Base-by-base conservation (phyloP, 2,329 filamentous ascomycete species). In the Mollisia scopiformis region DNA sequence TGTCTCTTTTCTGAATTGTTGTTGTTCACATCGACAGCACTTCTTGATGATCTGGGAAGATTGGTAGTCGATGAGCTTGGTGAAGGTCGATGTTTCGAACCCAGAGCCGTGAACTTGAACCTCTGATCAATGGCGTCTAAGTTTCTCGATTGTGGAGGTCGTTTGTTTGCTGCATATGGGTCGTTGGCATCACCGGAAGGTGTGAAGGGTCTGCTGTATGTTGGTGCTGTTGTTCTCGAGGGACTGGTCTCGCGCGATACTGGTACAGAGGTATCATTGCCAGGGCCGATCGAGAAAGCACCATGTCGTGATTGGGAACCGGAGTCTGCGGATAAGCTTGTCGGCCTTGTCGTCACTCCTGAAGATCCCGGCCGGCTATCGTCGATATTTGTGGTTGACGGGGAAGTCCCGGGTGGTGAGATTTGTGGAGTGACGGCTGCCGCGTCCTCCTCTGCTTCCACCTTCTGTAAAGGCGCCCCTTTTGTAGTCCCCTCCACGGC, bases 81-180 rank as follows among this genome's bases (percentile, higher is more conserved):
- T 1, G 87, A 85, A 10, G 81, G 77, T 55, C 87, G 84, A 58
- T 88, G 84, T 77, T 94, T 92, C 69, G 90, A 88, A 62, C 87
- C 82, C 7, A 88, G 87, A 49, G 71, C 69, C 7, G 64, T 70
- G 69, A 97, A 97, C 58, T 96, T 88, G 68, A 96, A 97, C 66
- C 93, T 85, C 6, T 89, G 84, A 69, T 97, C 93, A 47, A 96
- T 83, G 31, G 86, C 82, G 50, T 85, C 84, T 3, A 88, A 78
- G 65, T 88, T 86, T 65, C 84, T 86, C 27, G 82, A 79, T 67
- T 89, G 91, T 1, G 89, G 88, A 2, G 87, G 85, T 55, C 93
- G 88, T 69, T 89, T 93, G 68, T 86, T 88, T 63, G 92, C 90
- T n/a, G 92, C 88, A 71, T 96, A 96, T 1, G 93, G 92, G 69